A percentile compares a stretch with the other conserved stretches of the same genome.
Conservation (phyloP, 169 alveolate species). For the Babesia divergens region DNA sequence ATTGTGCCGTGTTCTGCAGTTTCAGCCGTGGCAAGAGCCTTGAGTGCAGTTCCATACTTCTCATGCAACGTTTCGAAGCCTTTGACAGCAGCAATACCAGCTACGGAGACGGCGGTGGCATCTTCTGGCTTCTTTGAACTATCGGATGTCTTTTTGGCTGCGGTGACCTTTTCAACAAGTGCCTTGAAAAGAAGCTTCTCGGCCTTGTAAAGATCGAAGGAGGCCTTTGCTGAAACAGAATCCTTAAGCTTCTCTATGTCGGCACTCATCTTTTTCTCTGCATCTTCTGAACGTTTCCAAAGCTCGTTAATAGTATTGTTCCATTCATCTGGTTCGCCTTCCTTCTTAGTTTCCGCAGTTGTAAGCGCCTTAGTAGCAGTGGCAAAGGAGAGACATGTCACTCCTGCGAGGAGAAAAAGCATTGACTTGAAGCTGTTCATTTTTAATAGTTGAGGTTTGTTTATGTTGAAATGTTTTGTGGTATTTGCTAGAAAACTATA, state of each 20-base stretch:
- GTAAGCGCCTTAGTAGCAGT: not conserved
- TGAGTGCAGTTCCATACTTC: not conserved
- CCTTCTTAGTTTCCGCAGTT: not conserved
- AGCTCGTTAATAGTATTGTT: not conserved
- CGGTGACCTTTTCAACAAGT: not conserved
- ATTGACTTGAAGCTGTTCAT: constrained; percentile 3
- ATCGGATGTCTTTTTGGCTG: constrained; percentile 1
- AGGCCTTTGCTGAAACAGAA: not conserved
- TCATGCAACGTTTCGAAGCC: not conserved
- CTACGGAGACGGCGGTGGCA: not conserved
- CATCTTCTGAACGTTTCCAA: not conserved
- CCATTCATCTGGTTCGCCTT: constrained; percentile 13
- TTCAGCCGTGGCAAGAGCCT: not conserved
- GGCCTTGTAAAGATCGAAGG: not conserved
- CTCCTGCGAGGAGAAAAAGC: constrained; percentile 13
- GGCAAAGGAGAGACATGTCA: too few species aligned
- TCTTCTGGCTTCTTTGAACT: not conserved
- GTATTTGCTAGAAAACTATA: too few species aligned
- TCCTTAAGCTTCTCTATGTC: not conserved
- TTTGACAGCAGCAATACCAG: not conserved
- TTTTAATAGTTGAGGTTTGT: not conserved
- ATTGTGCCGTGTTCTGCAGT: not conserved
- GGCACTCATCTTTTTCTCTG: not conserved
- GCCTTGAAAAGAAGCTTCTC: not conserved
- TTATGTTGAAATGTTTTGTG: too few species aligned